Evolutionary conservation across 176 grass and related monocot genomes (phyloP).

Genomic region (Ampelocalamus luodianensis): DNA sequence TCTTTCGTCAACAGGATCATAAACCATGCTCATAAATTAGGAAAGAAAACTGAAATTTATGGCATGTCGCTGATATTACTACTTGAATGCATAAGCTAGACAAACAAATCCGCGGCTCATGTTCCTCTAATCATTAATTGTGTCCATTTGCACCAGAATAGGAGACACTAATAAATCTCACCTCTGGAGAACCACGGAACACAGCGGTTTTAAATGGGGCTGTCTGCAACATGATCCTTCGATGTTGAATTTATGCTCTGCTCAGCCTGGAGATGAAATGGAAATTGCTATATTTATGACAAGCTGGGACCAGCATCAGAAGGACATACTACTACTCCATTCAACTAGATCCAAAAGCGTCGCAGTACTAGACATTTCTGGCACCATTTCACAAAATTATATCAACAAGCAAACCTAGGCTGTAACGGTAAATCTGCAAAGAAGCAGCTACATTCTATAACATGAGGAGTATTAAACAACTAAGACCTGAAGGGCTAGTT

Average conservation of each 20-base stretch:
- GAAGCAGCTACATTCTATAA: neutral
- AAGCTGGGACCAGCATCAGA: neutral
- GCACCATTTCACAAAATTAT: neutral
- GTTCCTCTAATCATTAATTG: neutral
- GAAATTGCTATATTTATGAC: conserved; percentile 10
- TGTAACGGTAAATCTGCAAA: neutral
- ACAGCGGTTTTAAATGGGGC: neutral
- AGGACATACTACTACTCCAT: neutral
- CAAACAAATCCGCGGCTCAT: neutral
- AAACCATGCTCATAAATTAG: conserved; percentile 17
- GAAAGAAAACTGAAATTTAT: neutral
- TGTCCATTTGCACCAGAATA: neutral
- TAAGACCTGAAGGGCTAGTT: neutral
- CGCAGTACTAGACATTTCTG: neutral
- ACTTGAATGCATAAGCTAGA: neutral
- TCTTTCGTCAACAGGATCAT: conserved; percentile 3
- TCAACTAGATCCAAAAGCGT: neutral
- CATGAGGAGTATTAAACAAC: neutral
- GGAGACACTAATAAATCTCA: neutral
- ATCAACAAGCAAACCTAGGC: neutral
- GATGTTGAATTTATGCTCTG: conserved; percentile 24
- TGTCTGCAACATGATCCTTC: conserved; percentile 16
- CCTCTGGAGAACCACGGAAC: conserved; percentile 20
- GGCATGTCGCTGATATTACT: neutral
- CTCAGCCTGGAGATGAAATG: conserved; percentile 25